Conservation (phyloP, 2,329 filamentous ascomycete species). For the Pseudogymnoascus pannorum region DNA sequence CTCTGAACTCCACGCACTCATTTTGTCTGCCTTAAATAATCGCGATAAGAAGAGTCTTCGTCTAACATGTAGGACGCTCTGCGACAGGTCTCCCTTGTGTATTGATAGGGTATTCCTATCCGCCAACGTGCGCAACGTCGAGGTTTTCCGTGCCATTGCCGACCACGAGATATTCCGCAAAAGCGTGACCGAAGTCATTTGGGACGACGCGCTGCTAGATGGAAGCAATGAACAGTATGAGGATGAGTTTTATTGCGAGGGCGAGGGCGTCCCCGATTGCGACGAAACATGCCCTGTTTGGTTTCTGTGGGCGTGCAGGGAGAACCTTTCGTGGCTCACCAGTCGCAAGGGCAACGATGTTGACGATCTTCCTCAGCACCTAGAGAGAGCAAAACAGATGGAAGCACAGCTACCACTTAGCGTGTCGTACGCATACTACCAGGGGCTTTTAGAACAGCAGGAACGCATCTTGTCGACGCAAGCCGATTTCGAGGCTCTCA, state of each 20-base stretch:
- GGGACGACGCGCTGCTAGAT: constrained; percentile 28
- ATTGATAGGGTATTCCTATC: constrained; percentile 35
- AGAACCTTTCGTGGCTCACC: neutral
- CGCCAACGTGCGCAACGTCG: constrained; percentile 33
- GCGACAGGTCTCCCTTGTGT: constrained; percentile 19
- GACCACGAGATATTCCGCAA: constrained; percentile 29
- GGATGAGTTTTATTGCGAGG: neutral
- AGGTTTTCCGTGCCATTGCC: constrained; percentile 32
- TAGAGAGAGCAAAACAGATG: neutral
- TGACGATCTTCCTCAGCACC: neutral
- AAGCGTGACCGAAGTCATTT: constrained; percentile 33
- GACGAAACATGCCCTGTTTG: neutral
- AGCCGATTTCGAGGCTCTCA: constrained; percentile 28
- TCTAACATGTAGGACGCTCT: constrained; percentile 18
- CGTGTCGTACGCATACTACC: constrained; percentile 28
- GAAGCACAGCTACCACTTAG: constrained; percentile 15
- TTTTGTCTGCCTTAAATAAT: constrained; percentile 20
- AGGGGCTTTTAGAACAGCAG: constrained; percentile 29
- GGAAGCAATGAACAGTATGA: neutral
- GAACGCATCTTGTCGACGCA: constrained; percentile 23
- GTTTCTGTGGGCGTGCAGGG: neutral
- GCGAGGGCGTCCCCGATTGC: neutral
- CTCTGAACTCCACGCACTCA: constrained; percentile 8
- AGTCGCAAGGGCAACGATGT: neutral
- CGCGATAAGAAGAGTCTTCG: constrained; percentile 25